Base-by-base conservation (phyloP, 257 asterid species). In the Jaltomata sinuosa region DNA sequence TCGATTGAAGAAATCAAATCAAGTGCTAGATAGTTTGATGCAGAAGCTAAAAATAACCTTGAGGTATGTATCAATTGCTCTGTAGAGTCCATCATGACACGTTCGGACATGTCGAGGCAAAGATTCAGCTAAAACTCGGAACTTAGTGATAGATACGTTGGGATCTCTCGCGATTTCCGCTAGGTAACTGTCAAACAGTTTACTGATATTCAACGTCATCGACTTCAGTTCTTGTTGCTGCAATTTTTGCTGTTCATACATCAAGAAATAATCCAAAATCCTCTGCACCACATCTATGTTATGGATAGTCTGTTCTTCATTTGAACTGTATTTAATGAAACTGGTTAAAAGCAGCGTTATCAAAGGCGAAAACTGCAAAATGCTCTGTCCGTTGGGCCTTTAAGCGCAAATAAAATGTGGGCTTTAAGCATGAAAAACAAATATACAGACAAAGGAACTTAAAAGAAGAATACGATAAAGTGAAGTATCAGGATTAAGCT, bases 101-200 rank as follows among this genome's bases (percentile, higher is more conserved):
- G 91, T 83, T 52, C 98, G 88, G 38, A 91, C 90, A 88, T 90
- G 89, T 85, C 88, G 94, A 21, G 95, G 97, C 86, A 94, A 81
- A 53, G 91, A 89, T 85, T 92, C 94, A 80, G 98, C 98, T 88
- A 95, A 83, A 82, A 89, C 87, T 64, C 86, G 94, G 83, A 95
- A 95, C 84, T 91, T 91, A 55, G 87, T 83, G n/a, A 90, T 84
- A 22, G 95, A 88, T 38, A 95, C 94, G 54, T 87, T 89, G 81
- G 94, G 93, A 55, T 95, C 98, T 87, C 91, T 87, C 52, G 98
- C 97, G 34, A 93, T 88, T 89, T 94, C 97, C 74, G 95, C 97
- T 71, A 94, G 89, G 86, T 94, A 95, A 84, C 83, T 91, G 93
- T 95, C 98, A 32, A 95, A 87, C 68, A 95, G 96, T 87, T 93